A percentile compares a stretch with the other conserved stretches of the same genome.
Evolutionary conservation across 768 basidiomycete species (phyloP).

Genomic region (Mycena pura): DNA sequence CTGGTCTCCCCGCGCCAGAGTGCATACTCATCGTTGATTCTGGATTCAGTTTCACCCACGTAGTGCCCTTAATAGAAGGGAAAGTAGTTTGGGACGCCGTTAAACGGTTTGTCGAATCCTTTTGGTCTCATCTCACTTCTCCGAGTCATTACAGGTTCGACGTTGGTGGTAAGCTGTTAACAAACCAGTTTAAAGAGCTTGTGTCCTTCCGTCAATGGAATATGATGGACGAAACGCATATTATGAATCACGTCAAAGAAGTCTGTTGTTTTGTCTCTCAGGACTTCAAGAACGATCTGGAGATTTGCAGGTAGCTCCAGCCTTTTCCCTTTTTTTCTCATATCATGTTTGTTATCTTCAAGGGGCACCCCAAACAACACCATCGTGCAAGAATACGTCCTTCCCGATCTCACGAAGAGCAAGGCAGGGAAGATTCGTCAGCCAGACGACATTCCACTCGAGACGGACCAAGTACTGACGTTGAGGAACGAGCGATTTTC

Average conservation of each 20-base stretch:
- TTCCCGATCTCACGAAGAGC: slow-evolving; percentile 84
- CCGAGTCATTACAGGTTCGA: slow-evolving; percentile 69
- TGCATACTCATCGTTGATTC: slow-evolving; percentile 87
- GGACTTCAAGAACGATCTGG: slow-evolving; percentile 75
- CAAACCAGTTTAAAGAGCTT: slow-evolving; percentile 93
- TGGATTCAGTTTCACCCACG: slow-evolving; percentile 94
- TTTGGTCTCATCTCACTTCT: slow-evolving; percentile 16
- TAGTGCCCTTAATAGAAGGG: slow-evolving; percentile 82
- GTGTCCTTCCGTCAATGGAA: slow-evolving; percentile 97
- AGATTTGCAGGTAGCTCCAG: slow-evolving; percentile 69
- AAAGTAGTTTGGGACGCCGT: slow-evolving; percentile 81
- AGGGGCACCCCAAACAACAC: slow-evolving; percentile 64
- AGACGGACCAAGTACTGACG: slow-evolving; percentile 72
- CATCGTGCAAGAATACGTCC: slow-evolving; percentile 87
- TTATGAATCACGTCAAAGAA: slow-evolving; percentile 94
- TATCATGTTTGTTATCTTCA: slow-evolving; percentile 37
- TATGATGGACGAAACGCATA: slow-evolving; percentile 96
- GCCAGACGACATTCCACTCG: slow-evolving; percentile 57
- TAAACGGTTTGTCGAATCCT: slow-evolving; percentile 78
- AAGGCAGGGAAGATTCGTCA: slow-evolving; percentile 62
- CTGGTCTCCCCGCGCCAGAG: slow-evolving; percentile 63
- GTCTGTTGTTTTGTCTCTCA: slow-evolving; percentile 85
- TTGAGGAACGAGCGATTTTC: slow-evolving; percentile 94
- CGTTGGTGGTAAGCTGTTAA: slow-evolving; percentile 93
- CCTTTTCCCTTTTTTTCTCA: slow-evolving; percentile 15